Conservation (phyloP, 2,329 filamentous ascomycete genomes). For the Coniochaeta hoffmannii region DNA sequence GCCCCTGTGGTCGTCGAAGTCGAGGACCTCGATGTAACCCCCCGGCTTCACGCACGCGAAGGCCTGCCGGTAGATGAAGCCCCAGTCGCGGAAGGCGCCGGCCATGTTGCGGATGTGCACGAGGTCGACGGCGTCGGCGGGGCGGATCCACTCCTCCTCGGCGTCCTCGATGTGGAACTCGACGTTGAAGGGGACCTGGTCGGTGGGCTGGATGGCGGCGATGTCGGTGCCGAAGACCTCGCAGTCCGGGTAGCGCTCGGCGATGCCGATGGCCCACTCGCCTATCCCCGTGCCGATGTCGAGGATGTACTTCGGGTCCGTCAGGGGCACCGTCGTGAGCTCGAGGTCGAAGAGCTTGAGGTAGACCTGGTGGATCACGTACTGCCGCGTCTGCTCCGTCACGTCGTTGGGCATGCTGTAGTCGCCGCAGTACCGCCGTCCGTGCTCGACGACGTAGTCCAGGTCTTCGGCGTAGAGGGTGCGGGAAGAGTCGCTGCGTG, state of each 20-base stretch:
- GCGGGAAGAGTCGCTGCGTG: constrained; percentile 20
- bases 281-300: constrained; percentile 55
- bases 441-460: constrained; percentile 47
- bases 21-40: constrained; percentile 49
- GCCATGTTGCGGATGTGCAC: constrained; percentile 50
- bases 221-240: constrained; percentile 54
- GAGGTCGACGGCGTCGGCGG: constrained; percentile 44
- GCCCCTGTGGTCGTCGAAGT: constrained; percentile 40
- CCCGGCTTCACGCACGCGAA: constrained; percentile 47
- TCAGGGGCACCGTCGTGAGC: constrained; percentile 24
- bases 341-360: constrained; percentile 22
- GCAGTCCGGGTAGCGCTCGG: constrained; percentile 43
- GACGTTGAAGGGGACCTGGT: constrained; percentile 47
- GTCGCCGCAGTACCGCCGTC: constrained; percentile 48
- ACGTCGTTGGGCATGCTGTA: constrained; percentile 56
- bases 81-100: constrained; percentile 50
- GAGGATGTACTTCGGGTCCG: constrained; percentile 36
- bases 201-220: constrained; percentile 47
- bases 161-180: constrained; percentile 55
- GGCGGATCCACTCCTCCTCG: constrained; percentile 49
- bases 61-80: constrained; percentile 43
- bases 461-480: constrained; percentile 24
- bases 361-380: constrained; percentile 23
- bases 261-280: constrained; percentile 44
- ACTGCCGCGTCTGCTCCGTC: constrained; percentile 33